Conservation (phyloP, 23 red algal species). For the Porphyridium purpureum region DNA sequence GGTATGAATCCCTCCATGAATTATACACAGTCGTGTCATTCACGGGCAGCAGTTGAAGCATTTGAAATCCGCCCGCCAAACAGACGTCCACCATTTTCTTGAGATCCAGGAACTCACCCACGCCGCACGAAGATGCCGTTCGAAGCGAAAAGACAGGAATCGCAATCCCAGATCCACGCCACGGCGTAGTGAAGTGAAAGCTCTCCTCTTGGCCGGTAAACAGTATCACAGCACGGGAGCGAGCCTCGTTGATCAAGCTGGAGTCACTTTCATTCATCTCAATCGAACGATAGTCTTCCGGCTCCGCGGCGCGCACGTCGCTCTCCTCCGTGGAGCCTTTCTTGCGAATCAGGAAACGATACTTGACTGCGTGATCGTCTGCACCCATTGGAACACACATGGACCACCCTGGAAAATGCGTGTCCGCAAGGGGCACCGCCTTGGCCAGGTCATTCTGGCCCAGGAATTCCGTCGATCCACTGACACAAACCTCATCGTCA, state of each 20-base stretch:
- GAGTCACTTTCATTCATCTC: neutral
- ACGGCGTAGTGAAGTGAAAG: constrained; percentile 25
- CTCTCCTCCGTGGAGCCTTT: neutral
- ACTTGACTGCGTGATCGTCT: neutral
- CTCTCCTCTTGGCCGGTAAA: neutral
- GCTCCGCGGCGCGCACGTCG: neutral
- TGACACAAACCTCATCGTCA: constrained; percentile 26
- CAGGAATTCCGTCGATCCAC: constrained; percentile 17
- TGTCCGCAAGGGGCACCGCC: constrained; percentile 15
- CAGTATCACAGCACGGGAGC: neutral
- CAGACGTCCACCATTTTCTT: constrained; percentile 62
- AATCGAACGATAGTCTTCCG: too few relatives aligned
- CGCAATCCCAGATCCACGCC: constrained; percentile 63
- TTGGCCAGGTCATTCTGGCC: neutral
- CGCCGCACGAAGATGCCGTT: constrained; percentile 19
- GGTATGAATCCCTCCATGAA: constrained; percentile 43
- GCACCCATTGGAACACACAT: constrained; percentile 15
- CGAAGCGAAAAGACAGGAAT: constrained; percentile 75
- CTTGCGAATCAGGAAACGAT: constrained; percentile 24
- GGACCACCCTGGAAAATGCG: constrained; percentile 15
- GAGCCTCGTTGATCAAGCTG: neutral
- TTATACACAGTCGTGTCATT: constrained; percentile 61
- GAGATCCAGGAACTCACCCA: constrained; percentile 80
- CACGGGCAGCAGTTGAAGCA: constrained; percentile 80
- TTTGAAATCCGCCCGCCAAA: constrained; percentile 31